A percentile compares a stretch with the other conserved stretches of the same genome.
Evolutionary conservation across 2,329 filamentous ascomycete genomes (phyloP).

Genomic region (Arachnomyces sp.): DNA sequence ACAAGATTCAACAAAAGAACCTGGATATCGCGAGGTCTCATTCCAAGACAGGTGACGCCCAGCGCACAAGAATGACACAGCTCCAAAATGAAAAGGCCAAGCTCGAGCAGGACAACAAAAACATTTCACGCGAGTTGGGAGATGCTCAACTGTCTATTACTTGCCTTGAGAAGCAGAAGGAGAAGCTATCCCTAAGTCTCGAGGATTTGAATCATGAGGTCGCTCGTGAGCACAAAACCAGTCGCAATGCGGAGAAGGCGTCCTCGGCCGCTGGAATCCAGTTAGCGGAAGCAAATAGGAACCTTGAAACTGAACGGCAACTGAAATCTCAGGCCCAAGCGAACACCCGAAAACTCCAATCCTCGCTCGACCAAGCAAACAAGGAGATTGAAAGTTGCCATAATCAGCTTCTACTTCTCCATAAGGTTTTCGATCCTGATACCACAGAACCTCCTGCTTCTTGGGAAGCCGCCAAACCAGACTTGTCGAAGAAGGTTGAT

Average conservation of each 20-base stretch:
- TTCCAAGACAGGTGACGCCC: conserved; percentile 76
- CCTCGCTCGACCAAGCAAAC: conserved; percentile 69
- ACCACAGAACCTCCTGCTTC: conserved; percentile 56
- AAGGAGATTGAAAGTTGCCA: conserved; percentile 74
- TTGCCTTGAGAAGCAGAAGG: conserved; percentile 84
- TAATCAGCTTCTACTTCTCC: conserved; percentile 69
- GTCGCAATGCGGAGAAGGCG: conserved; percentile 81
- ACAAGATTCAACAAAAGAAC: conserved; percentile 96
- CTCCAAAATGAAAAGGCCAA: conserved; percentile 77
- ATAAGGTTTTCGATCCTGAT: conserved; percentile 80
- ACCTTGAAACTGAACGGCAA: conserved; percentile 83
- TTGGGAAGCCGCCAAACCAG: conserved; percentile 61
- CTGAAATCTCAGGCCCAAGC: conserved; percentile 76
- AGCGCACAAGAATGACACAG: conserved; percentile 65
- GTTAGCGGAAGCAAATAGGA: conserved; percentile 80
- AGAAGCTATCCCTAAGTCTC: conserved; percentile 78
- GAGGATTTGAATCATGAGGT: conserved; percentile 93
- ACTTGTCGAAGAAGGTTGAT: conserved; percentile 61
- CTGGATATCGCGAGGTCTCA: conserved; percentile 88
- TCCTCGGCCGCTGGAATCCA: conserved; percentile 74
- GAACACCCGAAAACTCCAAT: conserved; percentile 73
- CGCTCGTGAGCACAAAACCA: conserved; percentile 79
- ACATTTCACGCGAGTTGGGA: conserved; percentile 73
- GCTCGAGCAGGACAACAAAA: conserved; percentile 73
- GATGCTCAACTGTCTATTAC: conserved; percentile 77